Evolutionary conservation across 2,329 filamentous ascomycete species (phyloP).

Genomic region (Tolypocladium nubicola): DNA sequence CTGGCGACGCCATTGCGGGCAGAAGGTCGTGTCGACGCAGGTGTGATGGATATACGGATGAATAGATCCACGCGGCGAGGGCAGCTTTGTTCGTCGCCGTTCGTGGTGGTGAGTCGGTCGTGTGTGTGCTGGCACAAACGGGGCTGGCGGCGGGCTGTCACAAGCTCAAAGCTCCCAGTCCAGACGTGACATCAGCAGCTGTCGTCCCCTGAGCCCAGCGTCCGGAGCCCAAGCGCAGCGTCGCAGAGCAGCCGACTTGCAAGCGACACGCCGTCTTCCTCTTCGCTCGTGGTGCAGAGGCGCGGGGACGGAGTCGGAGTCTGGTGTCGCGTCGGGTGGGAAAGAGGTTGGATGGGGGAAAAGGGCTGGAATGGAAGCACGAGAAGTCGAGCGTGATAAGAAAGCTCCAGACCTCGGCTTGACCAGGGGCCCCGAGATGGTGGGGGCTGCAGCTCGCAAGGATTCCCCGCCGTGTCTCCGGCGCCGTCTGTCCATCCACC

Average conservation of each 20-base stretch:
- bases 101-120: not conserved
- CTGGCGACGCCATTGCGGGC: not conserved
- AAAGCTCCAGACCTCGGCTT: not conserved
- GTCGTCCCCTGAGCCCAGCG: not conserved
- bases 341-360: not conserved
- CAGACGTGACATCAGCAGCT: not conserved
- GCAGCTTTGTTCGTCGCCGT: not conserved
- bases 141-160: not conserved
- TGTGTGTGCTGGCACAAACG: not conserved
- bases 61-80: not conserved
- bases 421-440: not conserved
- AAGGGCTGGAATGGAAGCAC: not conserved
- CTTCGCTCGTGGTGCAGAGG: not conserved
- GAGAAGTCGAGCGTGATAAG: not conserved
- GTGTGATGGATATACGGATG: not conserved
- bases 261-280: not conserved
- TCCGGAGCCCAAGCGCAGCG: not conserved
- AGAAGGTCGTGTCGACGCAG: not conserved
- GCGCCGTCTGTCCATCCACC: not conserved
- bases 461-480: slow-evolving; percentile 1
- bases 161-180: not conserved
- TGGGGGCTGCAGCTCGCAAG: not conserved
- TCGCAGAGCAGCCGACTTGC: not conserved
- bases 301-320: not conserved
- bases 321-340: not conserved